Evolutionary conservation across 192 early-diverging fungal species (phyloP).

Genomic region (Glomus cerebriforme): DNA sequence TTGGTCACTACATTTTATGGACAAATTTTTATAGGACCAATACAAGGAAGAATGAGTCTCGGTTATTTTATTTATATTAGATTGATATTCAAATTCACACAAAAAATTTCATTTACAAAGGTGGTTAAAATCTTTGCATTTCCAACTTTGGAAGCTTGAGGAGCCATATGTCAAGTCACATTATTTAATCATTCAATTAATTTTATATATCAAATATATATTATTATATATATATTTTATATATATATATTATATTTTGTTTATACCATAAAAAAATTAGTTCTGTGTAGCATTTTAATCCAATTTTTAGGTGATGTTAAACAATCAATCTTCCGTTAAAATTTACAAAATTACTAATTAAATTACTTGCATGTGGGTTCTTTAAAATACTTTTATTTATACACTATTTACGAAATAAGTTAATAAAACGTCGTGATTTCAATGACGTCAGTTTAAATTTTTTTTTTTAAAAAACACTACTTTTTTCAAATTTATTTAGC

Average conservation of each 20-base stretch:
- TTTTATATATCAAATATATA: no score
- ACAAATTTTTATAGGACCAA: no score
- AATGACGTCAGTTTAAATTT: slow-evolving; percentile 7
- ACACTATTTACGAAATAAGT: no score
- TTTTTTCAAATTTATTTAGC: neutral
- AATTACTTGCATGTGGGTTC: slow-evolving; percentile 6
- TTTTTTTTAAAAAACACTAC: neutral
- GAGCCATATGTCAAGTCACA: neutral
- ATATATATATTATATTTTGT: no score
- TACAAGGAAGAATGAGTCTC: neutral
- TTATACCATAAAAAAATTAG: no score
- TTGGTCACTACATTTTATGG: no score
- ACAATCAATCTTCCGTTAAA: neutral
- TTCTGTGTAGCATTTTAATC: no score
- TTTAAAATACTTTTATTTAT: neutral
- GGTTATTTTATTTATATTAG: neutral
- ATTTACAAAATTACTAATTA: neutral
- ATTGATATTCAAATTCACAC: neutral
- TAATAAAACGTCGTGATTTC: neutral
- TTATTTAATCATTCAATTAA: neutral
- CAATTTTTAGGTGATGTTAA: no score
- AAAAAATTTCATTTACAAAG: no score
- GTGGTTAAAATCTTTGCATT: neutral
- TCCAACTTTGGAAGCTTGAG: neutral
- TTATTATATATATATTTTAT: no score